A percentile compares a stretch with the other conserved stretches of the same genome.
Conservation (phyloP, 139 green algal species). For the Raphidocelis subcapitata region DNA sequence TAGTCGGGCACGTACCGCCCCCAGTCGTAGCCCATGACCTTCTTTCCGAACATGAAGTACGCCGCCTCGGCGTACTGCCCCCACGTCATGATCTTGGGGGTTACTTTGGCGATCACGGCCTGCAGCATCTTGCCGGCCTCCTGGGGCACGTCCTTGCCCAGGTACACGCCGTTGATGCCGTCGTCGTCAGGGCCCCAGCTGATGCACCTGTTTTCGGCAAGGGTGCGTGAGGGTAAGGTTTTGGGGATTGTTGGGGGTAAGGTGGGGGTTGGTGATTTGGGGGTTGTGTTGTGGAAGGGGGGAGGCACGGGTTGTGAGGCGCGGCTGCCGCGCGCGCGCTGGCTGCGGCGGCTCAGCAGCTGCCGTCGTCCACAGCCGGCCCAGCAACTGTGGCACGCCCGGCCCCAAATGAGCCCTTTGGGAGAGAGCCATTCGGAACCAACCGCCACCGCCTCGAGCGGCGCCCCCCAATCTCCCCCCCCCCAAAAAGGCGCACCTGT, state of each 20-base stretch:
- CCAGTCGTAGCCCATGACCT: slow-evolving; percentile 22
- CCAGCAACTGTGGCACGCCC: not conserved
- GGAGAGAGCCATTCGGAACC: not conserved
- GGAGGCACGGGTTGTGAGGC: no score
- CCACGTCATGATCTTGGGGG: slow-evolving; percentile 57
- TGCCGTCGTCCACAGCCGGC: no score
- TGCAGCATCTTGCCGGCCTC: slow-evolving; percentile 44
- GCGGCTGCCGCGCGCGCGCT: no score
- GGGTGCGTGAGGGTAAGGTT: not conserved
- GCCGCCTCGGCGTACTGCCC: slow-evolving; percentile 43
- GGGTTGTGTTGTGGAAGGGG: no score
- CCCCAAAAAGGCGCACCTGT: slow-evolving; percentile 2
- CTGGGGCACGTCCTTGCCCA: slow-evolving; percentile 48
- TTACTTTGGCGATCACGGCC: slow-evolving; percentile 38
- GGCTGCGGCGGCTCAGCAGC: no score
- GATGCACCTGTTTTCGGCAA: slow-evolving; percentile 40
- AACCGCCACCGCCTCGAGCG: not conserved
- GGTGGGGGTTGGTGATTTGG: not conserved
- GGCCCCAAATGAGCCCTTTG: not conserved
- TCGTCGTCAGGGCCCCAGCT: slow-evolving; percentile 42
- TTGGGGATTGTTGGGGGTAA: not conserved
- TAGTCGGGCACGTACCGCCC: slow-evolving; percentile 51
- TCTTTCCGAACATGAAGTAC: slow-evolving; percentile 29
- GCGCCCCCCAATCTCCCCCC: not conserved
- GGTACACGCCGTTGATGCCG: slow-evolving; percentile 56